Conservation (phyloP, 306 rosid species). For the Cucurbita moschata region DNA sequence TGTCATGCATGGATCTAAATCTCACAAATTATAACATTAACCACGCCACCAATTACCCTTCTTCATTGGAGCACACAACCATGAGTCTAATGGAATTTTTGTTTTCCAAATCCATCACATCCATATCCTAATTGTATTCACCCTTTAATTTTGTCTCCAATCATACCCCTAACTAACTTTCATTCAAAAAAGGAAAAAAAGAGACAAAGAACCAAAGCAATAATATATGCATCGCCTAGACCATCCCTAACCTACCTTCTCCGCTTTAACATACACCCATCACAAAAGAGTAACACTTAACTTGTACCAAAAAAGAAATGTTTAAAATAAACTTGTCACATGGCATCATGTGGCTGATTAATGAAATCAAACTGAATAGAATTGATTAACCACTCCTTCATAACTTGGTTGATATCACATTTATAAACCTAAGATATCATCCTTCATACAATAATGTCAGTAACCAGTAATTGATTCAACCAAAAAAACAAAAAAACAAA, state of each 20-base stretch:
- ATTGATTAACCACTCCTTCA: not conserved
- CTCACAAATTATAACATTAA: not conserved
- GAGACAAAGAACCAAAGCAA: not conserved
- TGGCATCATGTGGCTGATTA: no score
- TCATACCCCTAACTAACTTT: not conserved
- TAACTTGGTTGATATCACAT: not conserved
- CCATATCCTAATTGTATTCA: not conserved
- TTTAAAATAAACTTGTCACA: no score
- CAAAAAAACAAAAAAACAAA: not conserved
- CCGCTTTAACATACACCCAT: no score
- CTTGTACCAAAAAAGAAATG: no score
- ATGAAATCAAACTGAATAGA: not conserved
- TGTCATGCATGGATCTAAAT: constrained; percentile 14
- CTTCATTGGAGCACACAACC: not conserved
- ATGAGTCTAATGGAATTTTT: not conserved
- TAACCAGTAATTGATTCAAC: not conserved
- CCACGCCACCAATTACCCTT: not conserved
- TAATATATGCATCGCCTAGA: not conserved
- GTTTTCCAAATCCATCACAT: constrained; percentile 1
- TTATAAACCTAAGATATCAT: not conserved
- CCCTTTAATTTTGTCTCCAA: not conserved
- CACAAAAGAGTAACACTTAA: no score
- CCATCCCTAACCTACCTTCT: not conserved
- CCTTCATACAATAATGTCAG: not conserved
- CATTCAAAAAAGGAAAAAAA: not conserved